Percentiles rank a stretch among this genome's conserved stretches.
Evolutionary conservation across 1,284 basidiomycete genomes (phyloP).

Genomic region (Austropuccinia psidii): DNA sequence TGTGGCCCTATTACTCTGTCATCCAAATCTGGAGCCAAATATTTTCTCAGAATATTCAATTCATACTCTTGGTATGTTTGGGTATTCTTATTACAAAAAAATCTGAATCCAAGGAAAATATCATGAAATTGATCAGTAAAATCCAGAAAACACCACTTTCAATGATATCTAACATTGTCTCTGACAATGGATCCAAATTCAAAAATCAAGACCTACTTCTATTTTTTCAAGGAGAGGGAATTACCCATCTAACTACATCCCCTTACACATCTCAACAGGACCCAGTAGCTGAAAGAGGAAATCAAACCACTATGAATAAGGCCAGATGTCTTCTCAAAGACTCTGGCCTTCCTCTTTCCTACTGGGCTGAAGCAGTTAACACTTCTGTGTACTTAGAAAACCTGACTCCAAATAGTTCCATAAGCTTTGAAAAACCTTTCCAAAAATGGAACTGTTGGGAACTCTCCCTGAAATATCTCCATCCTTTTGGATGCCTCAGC

Average conservation of each 20-base stretch:
- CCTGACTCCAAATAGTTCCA: not conserved
- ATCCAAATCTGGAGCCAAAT: too few relatives aligned
- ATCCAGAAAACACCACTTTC: too few relatives aligned
- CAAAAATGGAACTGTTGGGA: not conserved
- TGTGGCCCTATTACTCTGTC: too few relatives aligned
- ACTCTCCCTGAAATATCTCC: not conserved
- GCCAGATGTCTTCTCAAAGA: not conserved
- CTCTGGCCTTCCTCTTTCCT: not conserved
- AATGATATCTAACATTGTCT: too few relatives aligned
- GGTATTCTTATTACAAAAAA: too few relatives aligned
- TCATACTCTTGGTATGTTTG: too few relatives aligned
- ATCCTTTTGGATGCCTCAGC: not conserved
- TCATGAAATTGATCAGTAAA: too few relatives aligned
- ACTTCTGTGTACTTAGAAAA: not conserved
- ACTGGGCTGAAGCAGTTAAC: not conserved
- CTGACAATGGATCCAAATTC: slow-evolving; percentile 21
- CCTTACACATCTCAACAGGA: not conserved
- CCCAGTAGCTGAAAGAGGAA: not conserved
- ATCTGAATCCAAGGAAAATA: too few relatives aligned
- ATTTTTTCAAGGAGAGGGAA: not conserved
- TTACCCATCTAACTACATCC: not conserved
- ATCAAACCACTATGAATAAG: not conserved
- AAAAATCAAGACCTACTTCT: not conserved
- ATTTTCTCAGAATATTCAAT: too few relatives aligned
- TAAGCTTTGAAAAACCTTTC: not conserved